A percentile compares a stretch with the other conserved stretches of the same genome.
phyloP scores from a whole-genome alignment of 2,329 filamentous ascomycete species.

The Cladobotryum mycophilum region DNA sequence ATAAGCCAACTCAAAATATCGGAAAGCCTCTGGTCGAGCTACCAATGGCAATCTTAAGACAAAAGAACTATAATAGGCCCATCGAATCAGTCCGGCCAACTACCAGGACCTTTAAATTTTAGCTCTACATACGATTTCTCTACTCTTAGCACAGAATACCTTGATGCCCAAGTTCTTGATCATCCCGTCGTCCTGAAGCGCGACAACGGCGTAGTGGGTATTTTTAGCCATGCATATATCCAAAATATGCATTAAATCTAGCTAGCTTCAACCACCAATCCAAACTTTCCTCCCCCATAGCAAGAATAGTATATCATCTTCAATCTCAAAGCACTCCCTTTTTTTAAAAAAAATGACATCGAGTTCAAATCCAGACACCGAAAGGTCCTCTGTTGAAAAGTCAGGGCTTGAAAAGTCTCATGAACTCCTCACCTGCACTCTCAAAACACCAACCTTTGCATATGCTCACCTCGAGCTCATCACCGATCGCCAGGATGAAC shows the following conservation, averaged over 20 bases:
- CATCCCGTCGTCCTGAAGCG: too few species aligned
- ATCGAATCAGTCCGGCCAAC: too few species aligned
- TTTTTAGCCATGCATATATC: background rate
- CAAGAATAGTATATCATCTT: too few species aligned
- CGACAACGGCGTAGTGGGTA: background rate
- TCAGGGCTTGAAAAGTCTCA: constrained; percentile 34
- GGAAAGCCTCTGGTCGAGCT: too few species aligned
- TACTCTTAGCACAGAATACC: too few species aligned
- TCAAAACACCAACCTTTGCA: constrained; percentile 46
- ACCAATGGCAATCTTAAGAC: too few species aligned
- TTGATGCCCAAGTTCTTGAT: too few species aligned
- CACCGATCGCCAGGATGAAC: constrained; percentile 20
- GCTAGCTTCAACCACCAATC: background rate
- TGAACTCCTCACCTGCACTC: constrained; percentile 45
- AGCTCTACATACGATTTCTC: too few species aligned
- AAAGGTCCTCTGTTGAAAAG: constrained; percentile 20
- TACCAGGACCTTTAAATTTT: too few species aligned
- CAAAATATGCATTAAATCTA: background rate
- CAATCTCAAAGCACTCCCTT: background rate
- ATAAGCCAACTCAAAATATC: too few species aligned
- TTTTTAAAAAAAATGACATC: constrained; percentile 17
- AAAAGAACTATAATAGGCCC: too few species aligned
- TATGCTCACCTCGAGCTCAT: constrained; percentile 51
- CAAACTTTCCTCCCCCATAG: background rate
- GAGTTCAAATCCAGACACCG: constrained; percentile 12